phyloP scores from a whole-genome alignment of 768 basidiomycete species.

The Mycena galericulata region DNA sequence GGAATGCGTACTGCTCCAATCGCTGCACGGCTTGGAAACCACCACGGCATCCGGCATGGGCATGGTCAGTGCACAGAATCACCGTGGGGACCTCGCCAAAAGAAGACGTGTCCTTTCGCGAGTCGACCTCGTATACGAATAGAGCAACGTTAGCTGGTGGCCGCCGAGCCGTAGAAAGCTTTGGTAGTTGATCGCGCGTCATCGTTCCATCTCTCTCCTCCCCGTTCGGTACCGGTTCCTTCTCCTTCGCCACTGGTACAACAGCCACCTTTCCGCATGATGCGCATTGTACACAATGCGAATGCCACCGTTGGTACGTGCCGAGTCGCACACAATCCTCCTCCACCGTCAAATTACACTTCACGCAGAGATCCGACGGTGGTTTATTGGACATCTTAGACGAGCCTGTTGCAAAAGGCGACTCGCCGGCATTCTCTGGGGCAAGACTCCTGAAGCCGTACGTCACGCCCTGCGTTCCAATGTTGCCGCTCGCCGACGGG shows the following conservation, averaged over 20 bases:
- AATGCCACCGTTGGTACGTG: conserved; percentile 98
- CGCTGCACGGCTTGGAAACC: conserved; percentile 95
- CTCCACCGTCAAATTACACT: conserved; percentile 91
- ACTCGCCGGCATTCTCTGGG: conserved; percentile 91
- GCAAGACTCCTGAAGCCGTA: conserved; percentile 95
- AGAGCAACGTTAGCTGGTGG: conserved; percentile 84
- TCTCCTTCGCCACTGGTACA: conserved; percentile 68
- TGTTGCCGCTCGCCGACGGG: conserved; percentile 63
- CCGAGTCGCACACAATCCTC: conserved; percentile 97
- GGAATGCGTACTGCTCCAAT: conserved; percentile 96
- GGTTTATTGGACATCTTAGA: conserved; percentile 73
- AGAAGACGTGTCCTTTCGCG: conserved; percentile 72
- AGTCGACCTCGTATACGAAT: conserved; percentile 83
- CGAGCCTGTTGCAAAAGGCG: conserved; percentile 70
- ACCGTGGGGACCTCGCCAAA: conserved; percentile 81
- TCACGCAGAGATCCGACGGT: conserved; percentile 92
- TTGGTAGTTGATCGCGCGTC: conserved; percentile 59
- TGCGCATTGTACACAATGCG: conserved; percentile 88
- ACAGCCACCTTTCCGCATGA: conserved; percentile 84
- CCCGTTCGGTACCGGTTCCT: conserved; percentile 59
- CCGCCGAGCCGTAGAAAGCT: conserved; percentile 73
- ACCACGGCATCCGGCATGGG: conserved; percentile 68
- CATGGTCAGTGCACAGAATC: conserved; percentile 85
- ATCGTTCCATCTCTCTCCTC: conserved; percentile 61
- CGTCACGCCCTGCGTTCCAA: conserved; percentile 87